Base-by-base conservation (phyloP, 768 basidiomycete species). In the Pleurotus cornucopiae region DNA sequence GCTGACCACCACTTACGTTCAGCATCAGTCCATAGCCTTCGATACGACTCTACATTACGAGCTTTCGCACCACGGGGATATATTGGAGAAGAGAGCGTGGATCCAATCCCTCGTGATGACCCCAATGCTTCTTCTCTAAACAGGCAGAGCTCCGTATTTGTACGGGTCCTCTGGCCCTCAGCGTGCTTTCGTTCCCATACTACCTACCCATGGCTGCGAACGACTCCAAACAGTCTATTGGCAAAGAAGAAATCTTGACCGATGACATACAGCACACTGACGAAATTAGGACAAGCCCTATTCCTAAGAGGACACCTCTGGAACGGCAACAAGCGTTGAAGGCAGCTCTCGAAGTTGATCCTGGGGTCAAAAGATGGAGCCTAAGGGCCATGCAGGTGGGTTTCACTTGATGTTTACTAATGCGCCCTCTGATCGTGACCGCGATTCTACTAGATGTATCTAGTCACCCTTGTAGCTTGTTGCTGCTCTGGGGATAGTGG, bases 401-500 rank as follows among this genome's bases (percentile, higher is more conserved):
- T 51, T 9, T 34, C 30, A 11, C 7, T 34, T 11, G 9, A 11
- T 9, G 30, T 34, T 34, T 34, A 34, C 30, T 34, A 9, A 34
- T 34, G 30, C 11, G 30, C 11, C 9, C 30, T 34, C 30, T 34
- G 30, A 34, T 34, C 30, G 11, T 11, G 30, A 11, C 30, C 30
- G 20, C 49, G 40, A 34, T 46, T 21, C 53, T 56, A 7, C 18
- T 58, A 77, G 77, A 66, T 78, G 65, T 79, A 79, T 54, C 63
- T 79, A 49, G 67, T 78, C 46, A 76, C 77, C n/a, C 64, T 81
- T 30, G 67, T 75, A 13, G 72, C 73, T 9, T 79, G 76, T 56
- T 79, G 73, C 61, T 81, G 79, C 61, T 75, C 78, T 2, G 77
- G 78, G 20, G 78, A 80, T 63, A 77, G 71, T 57, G 80, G 80